Base-by-base conservation (phyloP, 768 basidiomycete species). In the Tephrocybe sp. region DNA sequence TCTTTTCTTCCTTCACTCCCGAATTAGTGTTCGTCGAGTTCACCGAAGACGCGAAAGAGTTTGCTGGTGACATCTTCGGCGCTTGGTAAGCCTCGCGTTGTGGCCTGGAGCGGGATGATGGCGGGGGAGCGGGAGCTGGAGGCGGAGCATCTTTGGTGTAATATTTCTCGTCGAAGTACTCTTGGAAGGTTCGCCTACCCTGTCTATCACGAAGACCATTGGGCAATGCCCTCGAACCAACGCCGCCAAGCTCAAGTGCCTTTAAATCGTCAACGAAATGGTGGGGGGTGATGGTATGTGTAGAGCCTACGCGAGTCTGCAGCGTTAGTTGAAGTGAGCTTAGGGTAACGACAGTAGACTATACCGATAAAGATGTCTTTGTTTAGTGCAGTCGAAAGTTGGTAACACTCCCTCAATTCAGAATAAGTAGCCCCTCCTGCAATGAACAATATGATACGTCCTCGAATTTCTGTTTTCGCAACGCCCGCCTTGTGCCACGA, bases 351-450 rank as follows among this genome's bases (percentile, higher is more conserved):
- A 26, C 4, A 20, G 41, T n/a, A n/a, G 13, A 16, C 10, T 59
- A 55, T 59, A 96, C 96, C 97, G 51, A 99, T 89, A 68, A 84
- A 89, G 46, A 98, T 80, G 60, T 99, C 97, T 67, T 88, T 93
- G 61, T 88, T 87, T 46, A 92, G 65, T 2, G 81, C 65, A 41
- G 73, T 75, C 3, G 92, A 88, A 13, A 96, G 74, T 44, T 85
- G 76, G 63, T 98, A 98, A 40, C 83, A 86, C 61, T 93, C 84
- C 53, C 96, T 78, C 68, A 95, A 87, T 69, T 99, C 97, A 0
- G 94, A 96, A 65, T 93, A 94, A 1, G 97, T 95, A 80, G 95
- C 85, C 2, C 97, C 97, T 32, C 97, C 97, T 12, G 91, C 89
- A 19, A 98, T 76, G 67, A 98, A 98, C 14, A 98, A 80, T 32